phyloP scores from a whole-genome alignment of 2,329 filamentous ascomycete species.

The Hypoxylon sp. region DNA sequence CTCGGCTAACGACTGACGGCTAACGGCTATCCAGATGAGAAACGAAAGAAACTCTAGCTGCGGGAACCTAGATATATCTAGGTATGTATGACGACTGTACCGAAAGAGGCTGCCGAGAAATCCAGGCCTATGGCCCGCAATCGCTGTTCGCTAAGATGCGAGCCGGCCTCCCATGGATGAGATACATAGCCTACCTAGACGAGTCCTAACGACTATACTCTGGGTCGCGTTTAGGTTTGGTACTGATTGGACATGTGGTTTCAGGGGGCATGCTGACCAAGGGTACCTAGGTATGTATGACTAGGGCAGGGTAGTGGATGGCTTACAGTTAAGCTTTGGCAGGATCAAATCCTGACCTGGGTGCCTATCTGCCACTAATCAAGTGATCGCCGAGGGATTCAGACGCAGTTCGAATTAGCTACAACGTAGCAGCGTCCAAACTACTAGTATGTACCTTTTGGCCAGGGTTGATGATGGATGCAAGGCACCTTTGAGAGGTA shows the following conservation, averaged over 20 bases:
- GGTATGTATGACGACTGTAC: slow-evolving; percentile 24
- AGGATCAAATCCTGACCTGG: slow-evolving; percentile 32
- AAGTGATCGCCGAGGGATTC: slow-evolving; percentile 36
- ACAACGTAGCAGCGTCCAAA: slow-evolving; percentile 18
- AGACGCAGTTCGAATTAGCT: slow-evolving; percentile 17
- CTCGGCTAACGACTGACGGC: slow-evolving; percentile 16
- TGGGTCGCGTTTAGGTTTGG: slow-evolving; percentile 12
- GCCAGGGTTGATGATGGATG: slow-evolving; percentile 18
- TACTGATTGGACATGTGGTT: slow-evolving; percentile 39
- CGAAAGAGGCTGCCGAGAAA: slow-evolving; percentile 23
- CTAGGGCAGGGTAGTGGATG: slow-evolving; percentile 16
- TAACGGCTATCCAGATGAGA: slow-evolving; percentile 1
- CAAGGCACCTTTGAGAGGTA: slow-evolving; percentile 29
- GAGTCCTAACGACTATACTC: slow-evolving; percentile 30
- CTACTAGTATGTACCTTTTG: neutral
- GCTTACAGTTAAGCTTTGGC: slow-evolving; percentile 36
- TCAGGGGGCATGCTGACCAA: slow-evolving; percentile 42
- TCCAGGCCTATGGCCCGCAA: slow-evolving; percentile 26
- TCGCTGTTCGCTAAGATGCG: slow-evolving; percentile 31
- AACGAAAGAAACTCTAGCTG: slow-evolving; percentile 17
- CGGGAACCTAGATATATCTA: slow-evolving; percentile 37
- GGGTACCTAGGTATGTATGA: slow-evolving; percentile 3
- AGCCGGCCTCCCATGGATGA: slow-evolving; percentile 16
- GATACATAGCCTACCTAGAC: slow-evolving; percentile 32
- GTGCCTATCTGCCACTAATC: slow-evolving; percentile 22